A percentile compares a stretch with the other conserved stretches of the same genome.
Evolutionary conservation across 495 filamentous ascomycete species (phyloP).

Genomic region (Massariosphaeria phaeospora): DNA sequence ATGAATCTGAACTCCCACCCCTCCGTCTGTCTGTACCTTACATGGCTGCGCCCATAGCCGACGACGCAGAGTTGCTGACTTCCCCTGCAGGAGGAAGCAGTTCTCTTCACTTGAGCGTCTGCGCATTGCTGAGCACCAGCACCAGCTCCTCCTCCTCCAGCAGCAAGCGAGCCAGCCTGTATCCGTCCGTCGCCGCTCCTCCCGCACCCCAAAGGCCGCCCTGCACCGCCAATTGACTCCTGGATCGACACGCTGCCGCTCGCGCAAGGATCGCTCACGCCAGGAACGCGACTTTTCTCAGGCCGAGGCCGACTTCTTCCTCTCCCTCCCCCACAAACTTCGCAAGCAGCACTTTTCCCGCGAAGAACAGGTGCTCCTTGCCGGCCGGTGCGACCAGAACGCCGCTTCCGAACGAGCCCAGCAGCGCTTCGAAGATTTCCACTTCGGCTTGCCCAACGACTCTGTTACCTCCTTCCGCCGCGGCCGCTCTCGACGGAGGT

Average conservation of each 20-base stretch:
- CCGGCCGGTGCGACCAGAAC: constrained; percentile 52
- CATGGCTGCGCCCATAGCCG: constrained; percentile 1
- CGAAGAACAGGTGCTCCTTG: constrained; percentile 65
- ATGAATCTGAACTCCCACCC: constrained; percentile 24
- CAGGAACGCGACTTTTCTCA: constrained; percentile 35
- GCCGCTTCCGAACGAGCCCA: constrained; percentile 26
- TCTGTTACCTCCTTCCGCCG: neutral
- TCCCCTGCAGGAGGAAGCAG: constrained; percentile 35
- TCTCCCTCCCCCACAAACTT: constrained; percentile 65
- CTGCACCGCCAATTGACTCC: constrained; percentile 6
- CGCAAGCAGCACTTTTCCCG: constrained; percentile 63
- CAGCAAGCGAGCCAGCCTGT: neutral
- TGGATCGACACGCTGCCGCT: constrained; percentile 19
- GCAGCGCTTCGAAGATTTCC: constrained; percentile 23
- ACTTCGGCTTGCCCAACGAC: constrained; percentile 28
- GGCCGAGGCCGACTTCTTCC: constrained; percentile 66
- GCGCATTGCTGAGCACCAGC: constrained; percentile 31
- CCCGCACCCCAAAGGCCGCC: neutral
- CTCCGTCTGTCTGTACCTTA: constrained; percentile 24
- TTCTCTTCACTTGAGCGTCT: constrained; percentile 39
- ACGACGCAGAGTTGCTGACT: constrained; percentile 9
- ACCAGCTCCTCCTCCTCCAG: neutral
- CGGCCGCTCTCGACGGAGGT: constrained; percentile 6
- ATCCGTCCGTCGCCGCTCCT: neutral
- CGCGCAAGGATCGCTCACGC: constrained; percentile 25